Conservation (phyloP, 345 rosid species). For the Eucalyptus regnans region DNA sequence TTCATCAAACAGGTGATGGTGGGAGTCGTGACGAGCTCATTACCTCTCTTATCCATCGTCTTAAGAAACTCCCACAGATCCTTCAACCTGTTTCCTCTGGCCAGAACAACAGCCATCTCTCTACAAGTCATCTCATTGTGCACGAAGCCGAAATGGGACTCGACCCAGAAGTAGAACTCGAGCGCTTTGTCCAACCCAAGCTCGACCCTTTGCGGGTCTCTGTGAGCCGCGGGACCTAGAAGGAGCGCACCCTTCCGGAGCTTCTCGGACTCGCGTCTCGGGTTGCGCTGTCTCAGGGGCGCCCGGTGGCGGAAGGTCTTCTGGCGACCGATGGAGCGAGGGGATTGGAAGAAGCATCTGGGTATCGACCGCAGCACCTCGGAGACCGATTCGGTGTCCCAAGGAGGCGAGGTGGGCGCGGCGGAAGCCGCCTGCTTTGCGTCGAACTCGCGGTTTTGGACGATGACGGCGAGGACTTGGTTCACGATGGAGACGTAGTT, state of each 20-base stretch:
- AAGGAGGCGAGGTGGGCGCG: slow-evolving; percentile 12
- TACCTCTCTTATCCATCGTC: slow-evolving; percentile 28
- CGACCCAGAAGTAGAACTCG: slow-evolving; percentile 61
- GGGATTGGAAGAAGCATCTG: slow-evolving; percentile 54
- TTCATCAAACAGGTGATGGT: slow-evolving; percentile 85
- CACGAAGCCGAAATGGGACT: slow-evolving; percentile 21
- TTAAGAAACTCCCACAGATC: slow-evolving; percentile 68
- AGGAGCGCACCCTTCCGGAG: slow-evolving; percentile 16
- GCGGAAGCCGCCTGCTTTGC: slow-evolving; percentile 20
- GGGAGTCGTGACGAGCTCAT: slow-evolving; percentile 22
- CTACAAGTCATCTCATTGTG: slow-evolving; percentile 64
- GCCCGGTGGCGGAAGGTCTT: slow-evolving; percentile 61
- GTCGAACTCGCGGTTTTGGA: slow-evolving; percentile 59
- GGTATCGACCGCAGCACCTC: slow-evolving; percentile 60
- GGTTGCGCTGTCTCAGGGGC: slow-evolving; percentile 56
- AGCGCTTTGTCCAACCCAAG: slow-evolving; percentile 51
- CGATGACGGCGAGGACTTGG: slow-evolving; percentile 37
- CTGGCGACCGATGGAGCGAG: slow-evolving; percentile 72
- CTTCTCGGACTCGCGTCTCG: slow-evolving; percentile 25
- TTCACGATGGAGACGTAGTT: slow-evolving; percentile 1
- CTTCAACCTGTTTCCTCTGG: slow-evolving; percentile 39
- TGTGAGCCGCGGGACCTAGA: slow-evolving; percentile 66
- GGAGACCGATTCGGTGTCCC: slow-evolving; percentile 36
- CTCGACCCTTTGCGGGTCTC: slow-evolving; percentile 40
- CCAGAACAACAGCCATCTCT: slow-evolving; percentile 64